Base-by-base conservation (phyloP, 768 basidiomycete species). In the Tulasnella sp. region DNA sequence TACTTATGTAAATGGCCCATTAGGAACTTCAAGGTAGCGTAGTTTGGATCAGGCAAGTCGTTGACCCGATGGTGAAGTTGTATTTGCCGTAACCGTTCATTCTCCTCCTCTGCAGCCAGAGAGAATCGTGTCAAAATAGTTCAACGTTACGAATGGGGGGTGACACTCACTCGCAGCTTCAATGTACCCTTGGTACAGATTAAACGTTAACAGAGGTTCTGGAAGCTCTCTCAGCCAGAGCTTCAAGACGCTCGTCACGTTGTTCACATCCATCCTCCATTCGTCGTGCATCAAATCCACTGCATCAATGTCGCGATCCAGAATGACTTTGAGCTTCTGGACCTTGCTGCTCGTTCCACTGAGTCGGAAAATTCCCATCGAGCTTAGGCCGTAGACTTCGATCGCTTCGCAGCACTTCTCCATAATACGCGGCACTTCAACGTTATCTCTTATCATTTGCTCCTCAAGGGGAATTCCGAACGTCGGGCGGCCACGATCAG, bases 11-110 rank as follows among this genome's bases (percentile, higher is more conserved):
- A 86, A 85, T 99, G 98, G 16, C 94, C 95, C 87, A 99, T 87
- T 84, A 99, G 93, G 84, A 89, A 98, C 83, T 99, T 98, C 73
- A 99, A 87, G 1, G 97, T 97, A 1, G 98, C 94, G 82, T 99
- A 99, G 84, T 99, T 98, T n/a, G 98, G 90, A 85, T 99, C 98
- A 16, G 98, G 97, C 75, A 99, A 88, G 81, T 98, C 97, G 82
- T 99, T 99, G 70, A 99, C 96, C 70, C 96, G 91, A 83, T 99
- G 98, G 82, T 99, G 98, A 74, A 99, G 86, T 73, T 96, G 90
- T 80, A 99, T 99, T 82, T 99, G 97, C 79, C 97, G 90, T 80
- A 99, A 86, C 73, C 97, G 90, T 81, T 98, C 96, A 82, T 97
- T 98, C 76, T 99, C 98, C 80, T 93, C 93, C 83, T 91, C 93